phyloP scores from a whole-genome alignment of 352 stramenopile genomes.

The Globisporangium iwayamae region DNA sequence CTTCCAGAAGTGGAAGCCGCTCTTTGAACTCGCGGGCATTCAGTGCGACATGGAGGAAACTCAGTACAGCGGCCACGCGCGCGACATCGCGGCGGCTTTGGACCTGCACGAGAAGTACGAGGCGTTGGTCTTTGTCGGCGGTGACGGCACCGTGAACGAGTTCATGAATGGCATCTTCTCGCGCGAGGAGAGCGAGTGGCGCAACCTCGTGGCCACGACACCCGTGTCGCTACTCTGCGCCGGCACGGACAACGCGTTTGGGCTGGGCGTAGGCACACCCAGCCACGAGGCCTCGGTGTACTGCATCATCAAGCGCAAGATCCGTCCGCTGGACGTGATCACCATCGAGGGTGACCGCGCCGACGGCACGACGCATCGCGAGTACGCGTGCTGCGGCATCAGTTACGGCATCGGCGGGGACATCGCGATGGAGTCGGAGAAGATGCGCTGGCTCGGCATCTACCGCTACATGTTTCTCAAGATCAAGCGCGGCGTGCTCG shows the following conservation, averaged over 20 bases:
- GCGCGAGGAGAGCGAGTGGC: constrained; percentile 67
- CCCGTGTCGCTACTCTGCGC: constrained; percentile 67
- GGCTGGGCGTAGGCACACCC: constrained; percentile 61
- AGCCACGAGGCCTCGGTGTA: constrained; percentile 65
- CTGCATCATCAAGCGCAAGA: constrained; percentile 82
- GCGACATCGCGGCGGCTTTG: constrained; percentile 62
- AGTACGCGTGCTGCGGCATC: constrained; percentile 74
- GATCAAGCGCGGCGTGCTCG: constrained; percentile 56
- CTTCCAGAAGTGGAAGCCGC: constrained; percentile 52
- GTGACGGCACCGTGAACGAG: constrained; percentile 79
- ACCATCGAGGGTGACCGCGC: constrained; percentile 44
- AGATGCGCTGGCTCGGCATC: constrained; percentile 61
- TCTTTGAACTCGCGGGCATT: constrained; percentile 63
- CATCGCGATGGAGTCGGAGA: constrained; percentile 72
- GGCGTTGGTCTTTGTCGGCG: constrained; percentile 72
- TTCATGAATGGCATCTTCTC: constrained; percentile 83
- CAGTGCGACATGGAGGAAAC: constrained; percentile 77
- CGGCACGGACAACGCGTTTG: constrained; percentile 78
- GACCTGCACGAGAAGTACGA: constrained; percentile 64
- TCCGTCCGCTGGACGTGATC: constrained; percentile 69
- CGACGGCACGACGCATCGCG: constrained; percentile 44
- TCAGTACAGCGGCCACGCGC: constrained; percentile 63
- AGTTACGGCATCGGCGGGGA: constrained; percentile 73
- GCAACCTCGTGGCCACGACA: constrained; percentile 65
- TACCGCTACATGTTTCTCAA: constrained; percentile 77